Evolutionary conservation across 1,284 basidiomycete genomes (phyloP), one percentile per base, ranked within the genome.

Genomic region (Cystobasidiaceae sp.): DNA sequence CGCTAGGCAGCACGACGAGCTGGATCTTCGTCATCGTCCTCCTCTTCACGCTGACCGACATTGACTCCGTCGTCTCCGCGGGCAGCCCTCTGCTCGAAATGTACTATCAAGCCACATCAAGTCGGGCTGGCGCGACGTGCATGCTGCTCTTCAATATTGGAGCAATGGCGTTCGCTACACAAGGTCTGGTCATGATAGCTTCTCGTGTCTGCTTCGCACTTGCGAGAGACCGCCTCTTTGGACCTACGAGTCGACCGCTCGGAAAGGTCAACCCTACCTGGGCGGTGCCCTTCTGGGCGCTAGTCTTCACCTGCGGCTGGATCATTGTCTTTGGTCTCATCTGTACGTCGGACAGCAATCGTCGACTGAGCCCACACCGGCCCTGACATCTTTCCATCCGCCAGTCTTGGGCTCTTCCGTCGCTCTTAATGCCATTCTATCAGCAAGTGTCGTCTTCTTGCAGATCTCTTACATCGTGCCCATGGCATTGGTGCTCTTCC

Each of bases 121-220:
- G 80, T n/a, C 79, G 79, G 34, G 82, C 79, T 0, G 86, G 85
- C 9, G 84, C 86, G 0, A 84, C 87, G 67, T 85, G 84, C 63
- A 68, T 82, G 17, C 67, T 78, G 58, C 78, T 80, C 71, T 78
- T 39, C 37, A 39, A 39, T 39, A n/a, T 39, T 9, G 9, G n/a
- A 39, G 37, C 37, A 39, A 25, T 0, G 23, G 17, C 57, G 33
- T 52, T 54, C 21, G 67, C 69, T 5, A 67, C 54, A 8, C 71
- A 72, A 64, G 75, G 84, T 21, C 82, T 86, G 68, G 80, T 83
- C 62, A 85, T 84, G 51, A 84, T 84, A 2, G 82, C 83, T 9
- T 86, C 84, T 0, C 81, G 87, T 27, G 84, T 86, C 71, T 83
- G 83, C 1, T 85, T 84, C 78, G 83, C 84, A 33, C 87, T 89